Evolutionary conservation across 805 yeast genomes (phyloP).

Genomic region (Starmerella roubikii): DNA sequence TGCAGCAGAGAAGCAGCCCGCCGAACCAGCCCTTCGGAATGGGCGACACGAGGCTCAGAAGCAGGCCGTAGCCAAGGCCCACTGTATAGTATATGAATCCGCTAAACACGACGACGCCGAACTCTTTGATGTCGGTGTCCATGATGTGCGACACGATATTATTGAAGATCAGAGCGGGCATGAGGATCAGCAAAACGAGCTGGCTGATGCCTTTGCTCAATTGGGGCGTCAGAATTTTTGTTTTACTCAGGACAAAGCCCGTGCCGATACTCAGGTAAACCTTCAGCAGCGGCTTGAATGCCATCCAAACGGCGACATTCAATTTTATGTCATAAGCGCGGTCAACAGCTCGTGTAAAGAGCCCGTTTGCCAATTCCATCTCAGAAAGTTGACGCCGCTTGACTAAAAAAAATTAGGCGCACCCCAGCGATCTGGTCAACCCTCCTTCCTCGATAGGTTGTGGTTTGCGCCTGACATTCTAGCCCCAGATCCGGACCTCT

Average conservation of each 20-base stretch:
- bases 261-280: constrained; percentile 56
- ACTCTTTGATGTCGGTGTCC: constrained; percentile 51
- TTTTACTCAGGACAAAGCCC: constrained; percentile 52
- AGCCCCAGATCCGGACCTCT: too few relatives aligned
- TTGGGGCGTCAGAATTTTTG: constrained; percentile 38
- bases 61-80: constrained; percentile 33
- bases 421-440: too few relatives aligned
- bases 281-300: constrained; percentile 78
- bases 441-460: too few relatives aligned
- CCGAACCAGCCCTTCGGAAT: constrained; percentile 66
- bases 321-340: constrained; percentile 14
- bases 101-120: constrained; percentile 50
- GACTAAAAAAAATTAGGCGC: too few relatives aligned
- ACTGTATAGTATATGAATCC: constrained; percentile 33
- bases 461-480: too few relatives aligned
- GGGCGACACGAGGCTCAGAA: constrained; percentile 37
- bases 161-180: constrained; percentile 65
- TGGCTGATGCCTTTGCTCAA: constrained; percentile 42
- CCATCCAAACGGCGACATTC: constrained; percentile 48
- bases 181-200: constrained; percentile 49
- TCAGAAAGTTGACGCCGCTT: too few relatives aligned
- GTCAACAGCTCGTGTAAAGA: constrained; percentile 3
- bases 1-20: constrained; percentile 57
- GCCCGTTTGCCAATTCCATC: too few relatives aligned
- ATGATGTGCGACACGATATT: constrained; percentile 56